Evolutionary conservation across 2,329 filamentous ascomycete species (phyloP).

Genomic region (Cladosporium colombiae): DNA sequence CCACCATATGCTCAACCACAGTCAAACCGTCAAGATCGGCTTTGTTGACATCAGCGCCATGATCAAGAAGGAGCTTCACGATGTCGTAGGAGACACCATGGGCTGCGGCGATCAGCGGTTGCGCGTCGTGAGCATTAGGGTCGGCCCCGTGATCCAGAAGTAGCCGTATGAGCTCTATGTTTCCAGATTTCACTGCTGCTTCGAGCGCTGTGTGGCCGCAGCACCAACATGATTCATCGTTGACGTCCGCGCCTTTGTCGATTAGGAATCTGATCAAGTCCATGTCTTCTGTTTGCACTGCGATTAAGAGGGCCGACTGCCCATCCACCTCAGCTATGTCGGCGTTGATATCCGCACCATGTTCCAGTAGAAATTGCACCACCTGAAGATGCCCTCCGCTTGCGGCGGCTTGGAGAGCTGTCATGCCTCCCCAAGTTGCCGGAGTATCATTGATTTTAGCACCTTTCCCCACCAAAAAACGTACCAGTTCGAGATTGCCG

Average conservation of each 20-base stretch:
- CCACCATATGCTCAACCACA: not conserved
- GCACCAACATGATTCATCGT: not conserved
- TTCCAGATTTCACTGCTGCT: not conserved
- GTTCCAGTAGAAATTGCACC: not conserved
- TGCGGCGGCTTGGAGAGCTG: constrained; percentile 8
- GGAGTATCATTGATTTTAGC: not conserved
- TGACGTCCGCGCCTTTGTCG: constrained; percentile 3
- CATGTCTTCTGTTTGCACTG: not conserved
- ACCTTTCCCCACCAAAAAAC: not conserved
- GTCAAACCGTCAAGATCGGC: not conserved
- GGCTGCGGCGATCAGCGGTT: not conserved
- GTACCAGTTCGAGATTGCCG: not conserved
- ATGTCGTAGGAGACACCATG: not conserved
- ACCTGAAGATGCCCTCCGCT: not conserved
- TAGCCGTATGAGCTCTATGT: not conserved
- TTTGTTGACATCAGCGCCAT: constrained; percentile 7
- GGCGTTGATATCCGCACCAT: constrained; percentile 6
- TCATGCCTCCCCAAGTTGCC: not conserved
- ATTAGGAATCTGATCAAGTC: not conserved
- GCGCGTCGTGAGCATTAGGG: not conserved
- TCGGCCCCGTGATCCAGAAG: not conserved
- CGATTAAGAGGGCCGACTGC: not conserved
- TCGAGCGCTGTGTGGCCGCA: constrained; percentile 1
- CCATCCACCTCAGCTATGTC: not conserved
- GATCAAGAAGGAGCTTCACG: constrained; percentile 14